Percentiles rank a stretch among this genome's conserved stretches.
phyloP scores from a whole-genome alignment of 73 alveolate species.

The Paramecium primaurelia region DNA sequence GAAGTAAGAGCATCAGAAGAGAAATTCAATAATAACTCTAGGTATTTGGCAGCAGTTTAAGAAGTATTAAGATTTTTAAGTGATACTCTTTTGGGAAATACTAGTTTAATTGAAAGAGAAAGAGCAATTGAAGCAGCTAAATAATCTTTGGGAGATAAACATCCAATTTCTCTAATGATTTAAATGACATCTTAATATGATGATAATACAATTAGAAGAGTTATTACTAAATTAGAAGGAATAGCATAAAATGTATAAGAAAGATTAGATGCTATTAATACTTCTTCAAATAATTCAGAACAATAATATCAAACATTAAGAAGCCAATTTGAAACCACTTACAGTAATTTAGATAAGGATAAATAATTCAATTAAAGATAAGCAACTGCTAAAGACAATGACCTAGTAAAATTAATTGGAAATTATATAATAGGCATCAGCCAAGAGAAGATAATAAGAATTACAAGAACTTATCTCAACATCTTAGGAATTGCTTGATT shows the following conservation, averaged over 20 bases:
- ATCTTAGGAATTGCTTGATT: neutral
- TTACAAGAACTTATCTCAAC: neutral
- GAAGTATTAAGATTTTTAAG: neutral
- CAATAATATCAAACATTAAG: neutral
- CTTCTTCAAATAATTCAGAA: neutral
- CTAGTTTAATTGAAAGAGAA: neutral
- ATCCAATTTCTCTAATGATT: conserved; percentile 9
- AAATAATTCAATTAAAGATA: neutral
- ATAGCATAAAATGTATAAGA: neutral
- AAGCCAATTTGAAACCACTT: neutral
- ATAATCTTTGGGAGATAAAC: neutral
- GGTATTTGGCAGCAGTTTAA: neutral
- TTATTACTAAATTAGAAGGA: conserved; percentile 1
- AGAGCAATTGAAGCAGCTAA: neutral
- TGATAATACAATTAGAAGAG: conserved; percentile 22
- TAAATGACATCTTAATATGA: neutral
- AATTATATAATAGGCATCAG: neutral
- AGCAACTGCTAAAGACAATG: neutral
- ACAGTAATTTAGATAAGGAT: neutral
- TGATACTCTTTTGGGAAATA: neutral
- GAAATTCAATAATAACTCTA: neutral
- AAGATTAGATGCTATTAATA: neutral
- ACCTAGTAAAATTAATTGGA: neutral
- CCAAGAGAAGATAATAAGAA: conserved; percentile 7
- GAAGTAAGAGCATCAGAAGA: neutral